These are phyloP conservation scores for Lenwebbia sp. DNA, from an alignment of 345 rosid species.

Conservation along the genomic window DNA sequence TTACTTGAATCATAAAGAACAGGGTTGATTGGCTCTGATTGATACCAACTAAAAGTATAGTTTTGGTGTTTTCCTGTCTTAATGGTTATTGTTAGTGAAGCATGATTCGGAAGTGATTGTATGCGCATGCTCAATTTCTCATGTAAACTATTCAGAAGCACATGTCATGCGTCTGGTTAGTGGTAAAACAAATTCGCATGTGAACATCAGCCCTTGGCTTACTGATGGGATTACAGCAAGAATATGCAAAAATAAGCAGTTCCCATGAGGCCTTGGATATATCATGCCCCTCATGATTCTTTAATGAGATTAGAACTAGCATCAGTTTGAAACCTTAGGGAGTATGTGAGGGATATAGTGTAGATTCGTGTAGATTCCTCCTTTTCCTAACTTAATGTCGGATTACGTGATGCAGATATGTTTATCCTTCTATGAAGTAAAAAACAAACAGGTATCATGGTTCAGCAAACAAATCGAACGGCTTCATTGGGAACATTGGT, in stretches of 20 bases:
- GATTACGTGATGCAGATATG: constrained; percentile 46
- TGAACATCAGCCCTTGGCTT: neutral
- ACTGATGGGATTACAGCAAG: neutral
- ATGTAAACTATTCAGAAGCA: neutral
- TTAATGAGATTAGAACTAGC: neutral
- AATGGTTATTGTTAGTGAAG: neutral
- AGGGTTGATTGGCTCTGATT: too few species aligned
- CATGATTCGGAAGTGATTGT: neutral
- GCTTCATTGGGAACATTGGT: constrained; percentile 84
- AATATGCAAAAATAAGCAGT: neutral
- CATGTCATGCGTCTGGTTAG: neutral
- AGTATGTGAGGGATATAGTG: neutral
- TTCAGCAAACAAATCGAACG: constrained; percentile 67
- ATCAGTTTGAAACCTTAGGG: neutral
- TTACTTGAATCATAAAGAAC: neutral
- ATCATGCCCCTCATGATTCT: neutral
- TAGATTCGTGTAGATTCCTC: neutral
- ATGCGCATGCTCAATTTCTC: neutral
- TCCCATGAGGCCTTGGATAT: neutral
- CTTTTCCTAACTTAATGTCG: neutral
- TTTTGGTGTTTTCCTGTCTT: neutral
- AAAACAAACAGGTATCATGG: constrained; percentile 83
- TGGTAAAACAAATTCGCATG: neutral
- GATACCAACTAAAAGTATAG: too few species aligned
- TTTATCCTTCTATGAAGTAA: constrained; percentile 83